Evolutionary conservation across 2,329 filamentous ascomycete species (phyloP), one percentile per base, ranked within the genome.

Genomic region (Fusarium oxysporum): DNA sequence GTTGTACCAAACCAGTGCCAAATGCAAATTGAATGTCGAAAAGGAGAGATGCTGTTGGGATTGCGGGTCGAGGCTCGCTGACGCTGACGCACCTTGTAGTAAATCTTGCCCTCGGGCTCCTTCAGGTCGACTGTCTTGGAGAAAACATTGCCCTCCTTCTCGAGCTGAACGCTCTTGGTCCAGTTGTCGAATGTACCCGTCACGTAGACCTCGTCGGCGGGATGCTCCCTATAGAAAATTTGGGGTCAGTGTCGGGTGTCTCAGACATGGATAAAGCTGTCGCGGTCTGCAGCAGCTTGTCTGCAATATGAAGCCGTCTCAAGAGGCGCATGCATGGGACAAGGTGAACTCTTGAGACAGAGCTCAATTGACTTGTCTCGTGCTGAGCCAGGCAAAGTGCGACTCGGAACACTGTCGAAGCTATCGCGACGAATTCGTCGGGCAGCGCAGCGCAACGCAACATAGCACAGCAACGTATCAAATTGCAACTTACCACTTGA

Each of bases 111-210:
- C 54, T 86, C 84, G 21, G 86, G 84, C 62, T 89, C 85, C 55
- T 92, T 86, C 38, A 98, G 87, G 59, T 89, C 85, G 68, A 99
- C 94, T 38, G 90, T 90, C 87, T 97, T 97, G 83, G 92, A 87
- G 83, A 97, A 97, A 77, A 88, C 78, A 72, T 90, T 86, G 80
- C 89, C 92, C 44, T 90, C 87, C 85, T 94, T 94, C 53, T 95
- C 91, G 65, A 99, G 89, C 85, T 93, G 90, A 82, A 96, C 90
- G 63, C 91, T 94, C 87, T 96, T 96, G 76, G 89, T 88, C 96
- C 96, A 99, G 85, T 94, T 89, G 84, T 98, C 96, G 81, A 98
- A 98, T 72, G 93, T 96, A 81, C 96, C 96, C 44, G 96, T 98
- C 77, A 98, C 96, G 83, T 92, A 96, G 82, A 98, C 96, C 81